Percentiles rank a stretch among this genome's conserved stretches.
These are phyloP conservation scores for Beta macrorhiza DNA, from an alignment of 179 eudicot species.

Conservation along the genomic window DNA sequence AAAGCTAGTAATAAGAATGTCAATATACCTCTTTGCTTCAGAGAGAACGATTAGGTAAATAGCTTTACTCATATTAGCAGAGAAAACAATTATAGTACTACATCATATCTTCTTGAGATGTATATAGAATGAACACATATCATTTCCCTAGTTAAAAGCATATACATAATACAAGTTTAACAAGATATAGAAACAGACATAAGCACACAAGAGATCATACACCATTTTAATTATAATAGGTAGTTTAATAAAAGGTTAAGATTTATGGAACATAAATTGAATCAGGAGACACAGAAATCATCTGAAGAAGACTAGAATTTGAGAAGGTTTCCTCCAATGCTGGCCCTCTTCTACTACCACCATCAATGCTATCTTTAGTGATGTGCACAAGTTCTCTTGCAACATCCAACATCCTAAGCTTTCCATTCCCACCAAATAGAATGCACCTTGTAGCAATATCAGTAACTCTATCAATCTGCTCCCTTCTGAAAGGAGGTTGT, in stretches of 20 bases:
- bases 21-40: too few relatives aligned
- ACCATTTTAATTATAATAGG: background rate
- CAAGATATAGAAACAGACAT: constrained; percentile 11
- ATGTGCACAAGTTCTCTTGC: constrained; percentile 64
- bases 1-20: too few relatives aligned
- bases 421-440: constrained; percentile 66
- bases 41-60: too few relatives aligned
- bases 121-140: constrained; percentile 5
- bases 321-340: constrained; percentile 77
- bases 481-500: constrained; percentile 50
- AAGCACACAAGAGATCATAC: constrained; percentile 8
- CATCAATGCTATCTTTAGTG: constrained; percentile 40
- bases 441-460: constrained; percentile 75
- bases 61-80: too few relatives aligned
- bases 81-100: too few relatives aligned
- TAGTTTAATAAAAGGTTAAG: background rate
- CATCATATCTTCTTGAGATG: background rate
- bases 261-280: constrained; percentile 54
- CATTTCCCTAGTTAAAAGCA: constrained; percentile 16
- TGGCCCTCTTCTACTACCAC: constrained; percentile 50
- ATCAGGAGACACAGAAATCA: constrained; percentile 90
- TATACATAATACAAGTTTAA: constrained; percentile 20
- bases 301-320: constrained; percentile 81
- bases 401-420: constrained; percentile 60
- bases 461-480: constrained; percentile 68